Conservation (phyloP, 2,329 filamentous ascomycete genomes). For the Madurella mycetomatis region DNA sequence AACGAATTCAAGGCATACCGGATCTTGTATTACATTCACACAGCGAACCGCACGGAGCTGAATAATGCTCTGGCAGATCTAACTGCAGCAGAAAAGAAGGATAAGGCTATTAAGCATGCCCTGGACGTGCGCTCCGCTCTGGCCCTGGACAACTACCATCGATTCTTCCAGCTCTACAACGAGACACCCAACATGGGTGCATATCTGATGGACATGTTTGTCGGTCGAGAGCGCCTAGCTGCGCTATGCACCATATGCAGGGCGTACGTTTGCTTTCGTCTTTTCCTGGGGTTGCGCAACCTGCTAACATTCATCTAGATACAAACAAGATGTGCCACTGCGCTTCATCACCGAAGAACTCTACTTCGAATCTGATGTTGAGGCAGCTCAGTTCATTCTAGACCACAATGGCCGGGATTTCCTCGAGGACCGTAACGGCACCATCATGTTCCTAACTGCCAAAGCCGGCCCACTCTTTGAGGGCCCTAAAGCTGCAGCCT, state of each 20-base stretch:
- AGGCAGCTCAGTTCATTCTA: slow-evolving; percentile 86
- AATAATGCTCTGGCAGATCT: slow-evolving; percentile 98
- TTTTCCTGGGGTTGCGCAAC: not conserved
- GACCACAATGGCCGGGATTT: slow-evolving; percentile 71
- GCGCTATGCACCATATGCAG: slow-evolving; percentile 90
- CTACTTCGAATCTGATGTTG: slow-evolving; percentile 87
- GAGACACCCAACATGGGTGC: slow-evolving; percentile 95
- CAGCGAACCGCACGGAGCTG: slow-evolving; percentile 94
- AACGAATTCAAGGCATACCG: slow-evolving; percentile 98
- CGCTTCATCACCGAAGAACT: slow-evolving; percentile 94
- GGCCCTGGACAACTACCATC: slow-evolving; percentile 93
- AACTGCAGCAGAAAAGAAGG: slow-evolving; percentile 92
- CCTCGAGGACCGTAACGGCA: slow-evolving; percentile 70
- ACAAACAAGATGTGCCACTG: slow-evolving; percentile 84
- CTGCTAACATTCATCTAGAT: slow-evolving; percentile 59
- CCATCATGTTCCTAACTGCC: slow-evolving; percentile 67
- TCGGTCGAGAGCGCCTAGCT: slow-evolving; percentile 84
- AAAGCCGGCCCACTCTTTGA: slow-evolving; percentile 75
- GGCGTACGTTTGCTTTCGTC: slow-evolving; percentile 64
- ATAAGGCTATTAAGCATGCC: slow-evolving; percentile 81
- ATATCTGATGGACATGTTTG: slow-evolving; percentile 99
- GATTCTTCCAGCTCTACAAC: slow-evolving; percentile 93
- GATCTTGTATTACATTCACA: slow-evolving; percentile 99
- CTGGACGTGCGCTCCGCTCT: slow-evolving; percentile 85
- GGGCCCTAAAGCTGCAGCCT: slow-evolving; percentile 64